Conservation (phyloP, 495 filamentous ascomycete genomes). For the Neurospora africana region DNA sequence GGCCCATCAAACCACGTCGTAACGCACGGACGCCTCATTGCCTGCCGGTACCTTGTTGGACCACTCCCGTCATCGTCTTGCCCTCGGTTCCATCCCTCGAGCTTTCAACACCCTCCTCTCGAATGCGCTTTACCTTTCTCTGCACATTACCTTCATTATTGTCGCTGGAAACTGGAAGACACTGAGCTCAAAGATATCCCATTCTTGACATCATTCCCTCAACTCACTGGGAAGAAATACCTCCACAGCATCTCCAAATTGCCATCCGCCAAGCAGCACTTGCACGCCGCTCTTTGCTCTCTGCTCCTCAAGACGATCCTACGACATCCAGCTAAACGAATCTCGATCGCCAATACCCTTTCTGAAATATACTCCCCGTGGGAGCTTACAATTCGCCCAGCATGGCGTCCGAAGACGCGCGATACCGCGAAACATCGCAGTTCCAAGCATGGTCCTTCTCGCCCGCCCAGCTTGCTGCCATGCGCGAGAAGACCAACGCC, state of each 20-base stretch:
- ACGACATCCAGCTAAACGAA: neutral
- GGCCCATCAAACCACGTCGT: neutral
- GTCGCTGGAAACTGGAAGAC: neutral
- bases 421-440: constrained; percentile 87
- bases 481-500: constrained; percentile 66
- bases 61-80: too few species aligned
- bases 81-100: too few species aligned
- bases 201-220: neutral
- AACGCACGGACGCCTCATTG: neutral
- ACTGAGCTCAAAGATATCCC: neutral
- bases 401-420: constrained; percentile 65
- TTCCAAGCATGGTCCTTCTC: constrained; percentile 92
- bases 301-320: neutral
- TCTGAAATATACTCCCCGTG: neutral
- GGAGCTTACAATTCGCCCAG: neutral
- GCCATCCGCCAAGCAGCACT: neutral
- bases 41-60: neutral
- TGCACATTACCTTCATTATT: neutral
- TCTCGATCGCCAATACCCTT: neutral
- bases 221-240: neutral
- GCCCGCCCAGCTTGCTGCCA: constrained; percentile 51
- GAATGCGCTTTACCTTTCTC: neutral
- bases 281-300: neutral
- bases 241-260: neutral
- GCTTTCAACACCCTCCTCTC: neutral